phyloP scores from a whole-genome alignment of 2,329 filamentous ascomycete genomes.

The Coniochaeta hoffmannii region DNA sequence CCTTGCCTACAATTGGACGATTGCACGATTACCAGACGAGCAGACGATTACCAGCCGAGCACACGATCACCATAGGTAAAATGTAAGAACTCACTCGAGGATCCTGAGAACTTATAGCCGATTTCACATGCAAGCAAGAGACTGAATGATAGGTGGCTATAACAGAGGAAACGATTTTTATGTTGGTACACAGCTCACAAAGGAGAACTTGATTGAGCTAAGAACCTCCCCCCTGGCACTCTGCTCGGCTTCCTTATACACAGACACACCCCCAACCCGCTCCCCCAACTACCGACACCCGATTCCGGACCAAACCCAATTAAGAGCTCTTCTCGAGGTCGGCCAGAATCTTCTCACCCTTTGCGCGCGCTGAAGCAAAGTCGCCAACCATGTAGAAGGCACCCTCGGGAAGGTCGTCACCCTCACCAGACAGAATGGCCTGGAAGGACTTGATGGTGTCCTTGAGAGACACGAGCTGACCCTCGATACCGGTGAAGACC shows the following conservation, averaged over 20 bases:
- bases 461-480: constrained; percentile 95
- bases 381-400: constrained; percentile 98
- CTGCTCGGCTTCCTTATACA: constrained; percentile 53
- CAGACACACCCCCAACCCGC: constrained; percentile 36
- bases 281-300: constrained; percentile 21
- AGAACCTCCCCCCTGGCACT: constrained; percentile 39
- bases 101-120: too few species aligned
- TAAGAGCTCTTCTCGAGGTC: constrained; percentile 63
- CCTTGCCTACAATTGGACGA: too few species aligned
- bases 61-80: too few species aligned
- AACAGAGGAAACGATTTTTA: constrained; percentile 2
- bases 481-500: constrained; percentile 90
- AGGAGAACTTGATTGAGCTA: constrained; percentile 50
- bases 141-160: too few species aligned
- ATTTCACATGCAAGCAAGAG: not conserved
- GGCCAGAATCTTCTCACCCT: constrained; percentile 99
- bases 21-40: too few species aligned
- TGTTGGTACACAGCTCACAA: constrained; percentile 56
- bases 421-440: constrained; percentile 90
- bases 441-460: constrained; percentile 97
- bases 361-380: constrained; percentile 82
- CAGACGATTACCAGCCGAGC: too few species aligned
- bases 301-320: constrained; percentile 24
- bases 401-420: constrained; percentile 91
- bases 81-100: too few species aligned